These are phyloP conservation scores for Punica granatum DNA, from an alignment of 345 rosid genomes.

Conservation along the genomic window DNA sequence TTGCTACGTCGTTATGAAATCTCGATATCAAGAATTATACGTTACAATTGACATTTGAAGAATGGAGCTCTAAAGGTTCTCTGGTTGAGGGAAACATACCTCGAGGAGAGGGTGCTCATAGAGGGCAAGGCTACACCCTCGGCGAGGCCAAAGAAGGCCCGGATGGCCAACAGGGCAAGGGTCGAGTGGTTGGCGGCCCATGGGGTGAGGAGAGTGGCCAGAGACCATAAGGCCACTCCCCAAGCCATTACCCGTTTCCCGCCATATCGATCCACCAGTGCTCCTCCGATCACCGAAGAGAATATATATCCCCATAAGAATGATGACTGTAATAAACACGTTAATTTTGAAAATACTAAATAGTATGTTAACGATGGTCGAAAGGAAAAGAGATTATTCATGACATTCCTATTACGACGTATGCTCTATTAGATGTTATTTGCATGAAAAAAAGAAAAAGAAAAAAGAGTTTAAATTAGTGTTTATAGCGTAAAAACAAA, in stretches of 20 bases:
- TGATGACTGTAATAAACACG: slow-evolving; percentile 48
- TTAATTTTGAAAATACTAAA: not conserved
- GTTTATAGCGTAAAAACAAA: too few relatives aligned
- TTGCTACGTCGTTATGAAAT: too few relatives aligned
- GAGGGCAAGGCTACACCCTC: slow-evolving; percentile 92
- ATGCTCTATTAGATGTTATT: too few relatives aligned
- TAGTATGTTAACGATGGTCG: too few relatives aligned
- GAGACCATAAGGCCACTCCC: slow-evolving; percentile 86
- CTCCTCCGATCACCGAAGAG: slow-evolving; percentile 83
- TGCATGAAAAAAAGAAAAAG: too few relatives aligned
- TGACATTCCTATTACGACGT: too few relatives aligned
- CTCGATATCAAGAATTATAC: too few relatives aligned
- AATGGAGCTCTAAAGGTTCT: too few relatives aligned
- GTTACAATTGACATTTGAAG: not conserved
- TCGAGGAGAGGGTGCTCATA: slow-evolving; percentile 75
- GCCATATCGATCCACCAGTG: slow-evolving; percentile 77
- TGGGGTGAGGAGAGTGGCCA: slow-evolving; percentile 88
- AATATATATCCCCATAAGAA: slow-evolving; percentile 97
- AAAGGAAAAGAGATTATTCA: not conserved
- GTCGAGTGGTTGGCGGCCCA: slow-evolving; percentile 90
- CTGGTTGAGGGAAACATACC: slow-evolving; percentile 38
- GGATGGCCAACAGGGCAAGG: slow-evolving; percentile 45
- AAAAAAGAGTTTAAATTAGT: too few relatives aligned
- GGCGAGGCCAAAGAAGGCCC: slow-evolving; percentile 86
- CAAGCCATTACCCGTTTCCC: slow-evolving; percentile 81